These are phyloP conservation scores for Solanum bulbocastanum DNA, from an alignment of 257 asterid species.

Conservation along the genomic window DNA sequence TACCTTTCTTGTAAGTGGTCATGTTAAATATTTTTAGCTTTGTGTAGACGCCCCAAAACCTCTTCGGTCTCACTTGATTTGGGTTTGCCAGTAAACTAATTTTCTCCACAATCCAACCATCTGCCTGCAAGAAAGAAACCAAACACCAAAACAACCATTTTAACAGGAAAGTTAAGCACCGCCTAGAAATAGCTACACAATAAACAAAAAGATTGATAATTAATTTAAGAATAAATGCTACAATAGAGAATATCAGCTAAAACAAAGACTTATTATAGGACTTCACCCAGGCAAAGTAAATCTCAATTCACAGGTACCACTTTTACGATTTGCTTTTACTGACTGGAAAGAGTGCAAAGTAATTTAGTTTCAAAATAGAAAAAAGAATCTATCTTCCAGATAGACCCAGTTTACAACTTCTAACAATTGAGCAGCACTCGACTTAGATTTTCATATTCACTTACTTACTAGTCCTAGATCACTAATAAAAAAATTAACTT, in stretches of 20 bases:
- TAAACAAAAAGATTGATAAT: not conserved
- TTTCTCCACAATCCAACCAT: slow-evolving; percentile 95
- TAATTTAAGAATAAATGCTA: too few relatives aligned
- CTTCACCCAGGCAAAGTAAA: not conserved
- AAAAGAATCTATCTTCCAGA: not conserved
- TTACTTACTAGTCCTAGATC: not conserved
- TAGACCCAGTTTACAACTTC: not conserved
- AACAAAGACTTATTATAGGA: not conserved
- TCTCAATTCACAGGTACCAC: not conserved
- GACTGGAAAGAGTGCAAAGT: not conserved
- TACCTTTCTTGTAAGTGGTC: slow-evolving; percentile 90
- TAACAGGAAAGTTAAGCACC: not conserved
- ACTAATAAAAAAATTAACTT: not conserved
- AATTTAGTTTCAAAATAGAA: not conserved
- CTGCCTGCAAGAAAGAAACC: slow-evolving; percentile 52
- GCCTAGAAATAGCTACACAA: not conserved
- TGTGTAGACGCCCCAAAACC: slow-evolving; percentile 99
- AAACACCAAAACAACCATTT: not conserved
- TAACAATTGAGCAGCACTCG: not conserved
- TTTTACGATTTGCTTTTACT: not conserved
- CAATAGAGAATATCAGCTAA: not conserved
- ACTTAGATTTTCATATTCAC: not conserved
- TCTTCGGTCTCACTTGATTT: slow-evolving; percentile 75
- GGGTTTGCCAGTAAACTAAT: slow-evolving; percentile 84
- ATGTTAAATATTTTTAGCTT: slow-evolving; percentile 91